These are phyloP conservation scores for Eucalyptus pauciflora DNA, from an alignment of 345 rosid species.

Conservation along the genomic window DNA sequence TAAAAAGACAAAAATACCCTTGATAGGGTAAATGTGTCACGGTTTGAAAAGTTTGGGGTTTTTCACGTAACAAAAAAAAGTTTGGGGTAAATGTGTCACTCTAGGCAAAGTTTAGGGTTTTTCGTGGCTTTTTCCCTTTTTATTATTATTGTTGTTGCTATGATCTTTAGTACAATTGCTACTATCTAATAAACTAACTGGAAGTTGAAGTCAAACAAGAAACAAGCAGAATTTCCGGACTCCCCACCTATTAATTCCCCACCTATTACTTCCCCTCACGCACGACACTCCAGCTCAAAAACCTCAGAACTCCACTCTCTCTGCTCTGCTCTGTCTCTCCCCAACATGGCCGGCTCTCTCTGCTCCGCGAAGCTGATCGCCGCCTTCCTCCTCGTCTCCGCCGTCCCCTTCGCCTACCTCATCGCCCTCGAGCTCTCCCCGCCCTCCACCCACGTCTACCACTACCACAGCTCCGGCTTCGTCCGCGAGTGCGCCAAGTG, in stretches of 20 bases:
- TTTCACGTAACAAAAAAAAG: too few relatives aligned
- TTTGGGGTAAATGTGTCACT: too few relatives aligned
- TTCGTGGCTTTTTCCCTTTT: not conserved
- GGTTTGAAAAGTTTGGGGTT: too few relatives aligned
- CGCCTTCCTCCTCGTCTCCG: constrained; percentile 43
- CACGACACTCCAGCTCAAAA: not conserved
- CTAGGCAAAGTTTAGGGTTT: too few relatives aligned
- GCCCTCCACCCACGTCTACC: constrained; percentile 53
- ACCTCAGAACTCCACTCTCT: not conserved
- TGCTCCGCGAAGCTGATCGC: constrained; percentile 29
- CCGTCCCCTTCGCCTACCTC: constrained; percentile 58
- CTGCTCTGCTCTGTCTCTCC: too few relatives aligned
- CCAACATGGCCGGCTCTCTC: constrained; percentile 4
- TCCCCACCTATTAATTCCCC: not conserved
- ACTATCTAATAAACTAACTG: not conserved
- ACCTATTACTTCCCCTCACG: not conserved
- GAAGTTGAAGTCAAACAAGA: not conserved
- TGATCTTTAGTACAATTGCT: not conserved
- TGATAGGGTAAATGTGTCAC: too few relatives aligned
- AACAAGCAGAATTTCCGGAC: not conserved
- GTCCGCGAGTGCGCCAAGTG: constrained; percentile 92
- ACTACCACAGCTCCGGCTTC: constrained; percentile 59
- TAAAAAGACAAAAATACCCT: too few relatives aligned
- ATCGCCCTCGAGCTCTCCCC: constrained; percentile 40
- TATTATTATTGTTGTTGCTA: not conserved